phyloP scores from a whole-genome alignment of 169 alveolate genomes.

The Prorocentrum cordatum region DNA sequence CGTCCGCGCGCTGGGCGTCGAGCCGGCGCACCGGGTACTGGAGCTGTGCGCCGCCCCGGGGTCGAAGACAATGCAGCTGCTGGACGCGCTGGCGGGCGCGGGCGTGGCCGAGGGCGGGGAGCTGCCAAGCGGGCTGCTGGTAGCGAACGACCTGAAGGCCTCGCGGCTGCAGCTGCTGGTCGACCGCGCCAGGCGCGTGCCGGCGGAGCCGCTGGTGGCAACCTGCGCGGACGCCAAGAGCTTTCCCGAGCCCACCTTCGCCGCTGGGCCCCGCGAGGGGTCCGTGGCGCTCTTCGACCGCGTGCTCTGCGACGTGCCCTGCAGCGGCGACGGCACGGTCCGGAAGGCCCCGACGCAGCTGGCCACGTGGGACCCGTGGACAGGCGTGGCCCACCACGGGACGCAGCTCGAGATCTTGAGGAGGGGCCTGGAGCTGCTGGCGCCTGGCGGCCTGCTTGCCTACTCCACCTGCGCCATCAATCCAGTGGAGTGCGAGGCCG shows the following conservation, averaged over 20 bases:
- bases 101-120: too few relatives aligned
- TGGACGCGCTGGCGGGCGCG: neutral
- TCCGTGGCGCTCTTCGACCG: neutral
- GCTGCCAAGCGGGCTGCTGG: too few relatives aligned
- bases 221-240: too few relatives aligned
- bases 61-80: slow-evolving; percentile 13
- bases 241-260: too few relatives aligned
- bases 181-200: too few relatives aligned
- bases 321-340: neutral
- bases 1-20: neutral
- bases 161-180: too few relatives aligned
- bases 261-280: too few relatives aligned
- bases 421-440: slow-evolving; percentile 20
- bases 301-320: neutral
- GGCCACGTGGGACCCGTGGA: too few relatives aligned
- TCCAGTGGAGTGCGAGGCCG: slow-evolving; percentile 37
- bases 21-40: slow-evolving; percentile 2
- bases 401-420: slow-evolving; percentile 22
- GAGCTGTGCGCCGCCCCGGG: slow-evolving; percentile 49
- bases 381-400: slow-evolving; percentile 16
- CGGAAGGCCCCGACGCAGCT: too few relatives aligned
- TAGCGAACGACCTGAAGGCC: too few relatives aligned
- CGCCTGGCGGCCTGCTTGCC: slow-evolving; percentile 8
- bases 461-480: slow-evolving; percentile 27
- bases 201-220: too few relatives aligned